Base-by-base conservation (phyloP, 352 stramenopile genomes). In the Phytophthora capsici region DNA sequence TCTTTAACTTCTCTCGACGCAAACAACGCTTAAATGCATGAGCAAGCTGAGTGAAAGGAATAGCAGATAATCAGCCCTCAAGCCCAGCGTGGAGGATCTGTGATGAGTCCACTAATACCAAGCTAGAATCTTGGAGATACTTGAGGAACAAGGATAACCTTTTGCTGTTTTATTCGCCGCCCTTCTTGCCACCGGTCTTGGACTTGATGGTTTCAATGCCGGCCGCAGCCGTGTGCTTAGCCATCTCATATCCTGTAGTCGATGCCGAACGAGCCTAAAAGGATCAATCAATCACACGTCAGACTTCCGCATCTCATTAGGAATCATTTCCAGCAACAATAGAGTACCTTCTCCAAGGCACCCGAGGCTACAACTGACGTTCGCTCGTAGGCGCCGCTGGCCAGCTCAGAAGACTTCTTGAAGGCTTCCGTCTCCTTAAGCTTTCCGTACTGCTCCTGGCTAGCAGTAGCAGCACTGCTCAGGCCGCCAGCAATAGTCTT, bases 341-440 rank as follows among this genome's bases (percentile, higher is more conserved):
- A 34, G 45, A 58, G 17, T 17, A 90, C 84, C 81, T 90, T 91
- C 60, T 91, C 86, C 41, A 89, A 66, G 10, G 81, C 80, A 43
- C 78, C 86, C 26, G 81, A 89, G 7, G 86, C 86, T 22, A 90
- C 86, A 8, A 84, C 32, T 8, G 83, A 86, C 51, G 80, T 89
- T 52, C 84, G 73, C 57, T 91, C 82, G 48, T 84, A 84, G 25
- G 72, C 71, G 16, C 72, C 73, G 49, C 78, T 87, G 12, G 84
- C 84, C 7, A 89, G 70, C 22, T 62, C 81, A 10, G 82, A 86
- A 17, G 82, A 89, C 65, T 89, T 91, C 70, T 96, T 96, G 77
- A 89, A 96, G 26, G 86, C 84, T 6, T 92, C 88, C 25, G 88
- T 90, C 52, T 91, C 86, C 66, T 92, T 91, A 4, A 96, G 71